Evolutionary conservation across 257 asterid species (phyloP).

Genomic region (Fraxinus anomala): DNA sequence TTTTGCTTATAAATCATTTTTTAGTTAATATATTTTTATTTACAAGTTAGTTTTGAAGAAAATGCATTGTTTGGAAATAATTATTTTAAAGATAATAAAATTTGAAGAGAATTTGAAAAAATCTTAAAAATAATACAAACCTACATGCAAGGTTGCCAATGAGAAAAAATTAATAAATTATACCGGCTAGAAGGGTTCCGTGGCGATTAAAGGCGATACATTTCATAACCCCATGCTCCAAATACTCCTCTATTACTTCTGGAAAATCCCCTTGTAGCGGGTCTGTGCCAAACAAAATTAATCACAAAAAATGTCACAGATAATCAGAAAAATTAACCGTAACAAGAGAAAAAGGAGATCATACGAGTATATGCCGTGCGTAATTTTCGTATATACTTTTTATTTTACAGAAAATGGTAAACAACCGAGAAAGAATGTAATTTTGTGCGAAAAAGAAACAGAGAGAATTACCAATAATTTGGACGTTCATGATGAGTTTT

Average conservation of each 20-base stretch:
- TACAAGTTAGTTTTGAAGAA: no score
- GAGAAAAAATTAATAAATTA: slow-evolving; percentile 9
- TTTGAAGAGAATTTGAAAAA: not conserved
- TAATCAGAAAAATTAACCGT: not conserved
- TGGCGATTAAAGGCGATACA: slow-evolving; percentile 89
- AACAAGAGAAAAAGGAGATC: not conserved
- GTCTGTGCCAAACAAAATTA: slow-evolving; percentile 44
- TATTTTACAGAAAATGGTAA: not conserved
- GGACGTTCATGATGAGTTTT: slow-evolving; percentile 50
- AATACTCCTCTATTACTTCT: slow-evolving; percentile 85
- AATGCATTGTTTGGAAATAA: no score
- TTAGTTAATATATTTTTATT: no score
- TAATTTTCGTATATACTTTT: not conserved
- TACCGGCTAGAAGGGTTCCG: slow-evolving; percentile 96
- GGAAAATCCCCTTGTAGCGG: slow-evolving; percentile 95
- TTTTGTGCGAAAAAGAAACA: not conserved
- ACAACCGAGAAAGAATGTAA: not conserved
- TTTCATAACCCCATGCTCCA: slow-evolving; percentile 81
- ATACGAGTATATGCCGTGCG: not conserved
- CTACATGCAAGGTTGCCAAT: not conserved
- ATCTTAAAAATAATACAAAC: not conserved
- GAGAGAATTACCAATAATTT: slow-evolving; percentile 53
- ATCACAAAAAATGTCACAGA: not conserved
- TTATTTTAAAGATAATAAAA: no score
- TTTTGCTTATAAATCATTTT: no score